Evolutionary conservation across 352 stramenopile genomes (phyloP).

Genomic region (Phytophthora palmivora): DNA sequence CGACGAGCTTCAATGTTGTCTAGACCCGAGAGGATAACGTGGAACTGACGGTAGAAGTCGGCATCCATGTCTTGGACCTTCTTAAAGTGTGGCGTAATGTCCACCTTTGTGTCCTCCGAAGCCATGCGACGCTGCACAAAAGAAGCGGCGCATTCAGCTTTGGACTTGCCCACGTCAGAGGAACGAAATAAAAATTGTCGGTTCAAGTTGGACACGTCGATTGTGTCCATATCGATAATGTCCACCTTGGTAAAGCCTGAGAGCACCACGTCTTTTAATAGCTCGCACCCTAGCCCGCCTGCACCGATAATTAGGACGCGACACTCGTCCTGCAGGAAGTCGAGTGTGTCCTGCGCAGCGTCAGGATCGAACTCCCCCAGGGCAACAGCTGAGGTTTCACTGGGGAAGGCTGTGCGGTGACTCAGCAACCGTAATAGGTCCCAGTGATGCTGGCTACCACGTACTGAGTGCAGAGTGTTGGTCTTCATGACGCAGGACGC

Average conservation of each 20-base stretch:
- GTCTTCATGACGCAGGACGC: slow-evolving; percentile 18
- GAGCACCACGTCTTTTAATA: slow-evolving; percentile 96
- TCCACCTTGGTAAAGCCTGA: slow-evolving; percentile 95
- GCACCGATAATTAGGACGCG: slow-evolving; percentile 95
- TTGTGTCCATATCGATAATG: slow-evolving; percentile 97
- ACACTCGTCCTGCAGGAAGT: slow-evolving; percentile 78
- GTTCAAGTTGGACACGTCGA: slow-evolving; percentile 99
- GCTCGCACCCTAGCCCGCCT: slow-evolving; percentile 95
- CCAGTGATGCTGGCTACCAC: slow-evolving; percentile 60
- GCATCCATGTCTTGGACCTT: slow-evolving; percentile 98
- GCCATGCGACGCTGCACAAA: slow-evolving; percentile 96
- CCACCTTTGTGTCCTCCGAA: slow-evolving; percentile 32
- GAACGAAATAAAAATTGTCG: slow-evolving; percentile 97
- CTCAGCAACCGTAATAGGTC: slow-evolving; percentile 73
- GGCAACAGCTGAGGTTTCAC: slow-evolving; percentile 77
- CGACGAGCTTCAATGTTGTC: slow-evolving; percentile 98
- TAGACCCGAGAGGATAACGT: slow-evolving; percentile 96
- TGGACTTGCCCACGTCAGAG: slow-evolving; percentile 92
- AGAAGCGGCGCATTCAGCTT: slow-evolving; percentile 88
- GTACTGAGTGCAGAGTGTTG: slow-evolving; percentile 34
- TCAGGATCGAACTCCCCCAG: slow-evolving; percentile 93
- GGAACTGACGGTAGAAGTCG: slow-evolving; percentile 96
- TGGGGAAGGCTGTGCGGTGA: slow-evolving; percentile 79
- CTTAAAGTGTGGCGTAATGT: slow-evolving; percentile 86
- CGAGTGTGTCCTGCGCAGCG: slow-evolving; percentile 62